Base-by-base conservation (phyloP, 805 yeast genomes). In the Zygosaccharomyces pseudorouxii region DNA sequence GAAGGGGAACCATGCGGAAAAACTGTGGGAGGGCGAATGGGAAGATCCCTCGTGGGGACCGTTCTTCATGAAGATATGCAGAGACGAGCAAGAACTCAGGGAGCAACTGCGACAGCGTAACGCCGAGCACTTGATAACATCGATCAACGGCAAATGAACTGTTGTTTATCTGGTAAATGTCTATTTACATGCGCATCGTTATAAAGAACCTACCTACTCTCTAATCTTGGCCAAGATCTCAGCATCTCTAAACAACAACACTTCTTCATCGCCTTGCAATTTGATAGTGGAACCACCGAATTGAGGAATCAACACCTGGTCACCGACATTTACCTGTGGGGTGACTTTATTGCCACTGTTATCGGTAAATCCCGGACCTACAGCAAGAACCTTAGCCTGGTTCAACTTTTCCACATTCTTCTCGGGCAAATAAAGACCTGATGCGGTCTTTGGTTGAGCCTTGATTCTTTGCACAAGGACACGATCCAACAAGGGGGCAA, bases 141-240 rank as follows among this genome's bases (percentile, higher is more conserved):
- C 50, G n/a, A 22, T 45, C 42, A 36, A 31, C 10, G 12, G 37
- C 37, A 33, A 14, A 18, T 46, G 29, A 33, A 38, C 25, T 35
- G 29, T 48, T 43, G 19, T 43, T 35, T 25, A 38, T 38, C n/a
- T 12, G 30, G 27, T 38, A 11, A n/a, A 22, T 38, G 18, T 22
- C 47, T 54, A 50, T 54, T 50, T 54, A 53, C 54, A 54, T 27
- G 59, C 43, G 42, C 47, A 42, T 42, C 27, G 29, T 36, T 27
- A 19, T 29, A 19, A 36, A 25, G 39, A 42, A 35, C 20, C 23
- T 38, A 35, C 20, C 23, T 38, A 31, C 41, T 38, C 82, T 64
- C 82, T 82, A 64, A 93, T 81, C 77, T 89, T 92, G 64, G 98
- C 99, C 64, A 93, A 80, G 69, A 92, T 87, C 73, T 92, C 99